Evolutionary conservation across 2,329 filamentous ascomycete species (phyloP), one percentile per base, ranked within the genome.

Genomic region (Talaromyces sp.): DNA sequence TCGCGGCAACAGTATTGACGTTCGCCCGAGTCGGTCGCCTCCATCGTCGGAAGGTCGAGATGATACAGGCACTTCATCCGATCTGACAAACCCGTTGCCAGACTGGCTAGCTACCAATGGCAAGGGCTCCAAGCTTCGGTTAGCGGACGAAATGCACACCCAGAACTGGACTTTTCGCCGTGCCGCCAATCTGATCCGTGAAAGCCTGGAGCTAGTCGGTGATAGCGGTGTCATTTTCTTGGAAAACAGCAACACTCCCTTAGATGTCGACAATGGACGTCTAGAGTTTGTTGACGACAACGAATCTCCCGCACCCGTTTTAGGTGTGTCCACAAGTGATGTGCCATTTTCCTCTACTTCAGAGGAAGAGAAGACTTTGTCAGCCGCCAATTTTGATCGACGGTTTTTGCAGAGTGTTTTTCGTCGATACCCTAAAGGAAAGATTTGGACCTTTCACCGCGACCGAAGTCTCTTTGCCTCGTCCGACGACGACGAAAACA

Each of bases 361-460:
- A 0, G 72, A 71, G 5, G 72, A 69, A 1, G 64, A 64, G 28
- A 65, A 63, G 1, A 63, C 63, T 15, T 72, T 66, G 42, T 65
- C 73, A 3, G 72, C 72, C 2, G 69, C 71, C 6, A 72, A 67
- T 57, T 63, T 74, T 13, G 73, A 74, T 52, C 68, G 66, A 6
- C 65, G 67, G 0, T 76, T 76, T 13, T 60, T 76, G 6, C 68
- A 71, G 13, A 65, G 70, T 47, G 67, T 81, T 13, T 67, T 81
- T 10, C 72, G 71, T 27, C 75, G 77, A n/a, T 81, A 81, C 62
- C 76, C 78, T 5, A 74, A 76, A 57, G 80, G 80, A 13, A 80
- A 80, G 55, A 65, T 82, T 1, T 82, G 79, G 78, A 78, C 77
- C 1, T 80, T 81, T 60, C 77, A 81, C 54, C 73, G 69, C 2